Evolutionary conservation across 495 filamentous ascomycete species (phyloP).

Genomic region (Neurospora sp.): DNA sequence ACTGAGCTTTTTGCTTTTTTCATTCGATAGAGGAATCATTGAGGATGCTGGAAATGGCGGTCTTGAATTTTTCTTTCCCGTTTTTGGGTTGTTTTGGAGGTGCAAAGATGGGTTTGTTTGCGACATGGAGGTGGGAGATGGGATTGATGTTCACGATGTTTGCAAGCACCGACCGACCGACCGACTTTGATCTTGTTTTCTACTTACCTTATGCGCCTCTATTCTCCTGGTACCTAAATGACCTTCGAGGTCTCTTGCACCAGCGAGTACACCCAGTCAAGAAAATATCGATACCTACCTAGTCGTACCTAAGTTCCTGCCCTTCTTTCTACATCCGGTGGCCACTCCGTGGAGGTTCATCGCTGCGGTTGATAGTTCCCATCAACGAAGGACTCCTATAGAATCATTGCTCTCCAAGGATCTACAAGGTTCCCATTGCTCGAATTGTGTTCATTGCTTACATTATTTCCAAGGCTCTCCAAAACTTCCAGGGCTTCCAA

Average conservation of each 20-base stretch:
- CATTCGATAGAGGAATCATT: accelerated
- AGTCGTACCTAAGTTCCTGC: no score
- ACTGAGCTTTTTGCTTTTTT: neutral
- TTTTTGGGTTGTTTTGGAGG: neutral
- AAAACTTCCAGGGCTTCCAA: no score
- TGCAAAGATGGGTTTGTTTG: neutral
- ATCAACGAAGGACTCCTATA: neutral
- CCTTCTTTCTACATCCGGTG: neutral
- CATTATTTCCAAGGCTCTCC: neutral
- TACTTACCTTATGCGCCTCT: no score
- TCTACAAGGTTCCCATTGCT: neutral
- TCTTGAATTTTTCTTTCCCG: neutral
- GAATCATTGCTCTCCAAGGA: neutral
- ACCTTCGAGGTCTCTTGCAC: neutral
- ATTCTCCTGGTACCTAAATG: neutral
- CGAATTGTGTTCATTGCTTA: no score
- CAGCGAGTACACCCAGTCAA: no score
- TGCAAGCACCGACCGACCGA: neutral
- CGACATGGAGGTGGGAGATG: neutral
- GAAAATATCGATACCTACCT: no score
- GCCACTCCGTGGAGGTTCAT: neutral
- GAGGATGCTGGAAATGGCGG: neutral
- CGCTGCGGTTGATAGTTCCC: neutral
- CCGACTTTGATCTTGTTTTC: neutral
- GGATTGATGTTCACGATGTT: neutral